These are phyloP conservation scores for Bassia scoparia DNA, from an alignment of 148 eudicot species.

Conservation along the genomic window DNA sequence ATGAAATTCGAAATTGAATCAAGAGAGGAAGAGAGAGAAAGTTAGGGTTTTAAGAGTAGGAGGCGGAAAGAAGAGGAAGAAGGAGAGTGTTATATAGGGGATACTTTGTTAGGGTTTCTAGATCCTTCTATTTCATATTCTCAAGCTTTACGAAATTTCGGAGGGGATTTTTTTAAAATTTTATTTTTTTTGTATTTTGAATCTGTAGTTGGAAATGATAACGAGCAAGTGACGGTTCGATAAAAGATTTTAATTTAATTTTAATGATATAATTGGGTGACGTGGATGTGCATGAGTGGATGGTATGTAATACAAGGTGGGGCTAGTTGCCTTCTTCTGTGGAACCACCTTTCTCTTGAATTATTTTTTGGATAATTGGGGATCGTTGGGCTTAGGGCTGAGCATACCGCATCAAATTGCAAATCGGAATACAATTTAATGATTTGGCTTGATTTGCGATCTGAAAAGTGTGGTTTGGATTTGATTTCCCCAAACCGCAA, in stretches of 20 bases:
- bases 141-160: not conserved
- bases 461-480: too few species aligned
- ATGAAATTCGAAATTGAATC: not conserved
- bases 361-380: too few species aligned
- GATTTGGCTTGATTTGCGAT: too few species aligned
- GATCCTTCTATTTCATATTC: slow-evolving; percentile 55
- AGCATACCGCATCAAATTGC: too few species aligned
- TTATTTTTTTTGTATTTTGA: not conserved
- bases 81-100: slow-evolving; percentile 25
- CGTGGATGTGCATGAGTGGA: slow-evolving; percentile 9
- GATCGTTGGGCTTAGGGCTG: too few species aligned
- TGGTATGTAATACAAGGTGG: not conserved
- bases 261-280: not conserved
- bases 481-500: too few species aligned
- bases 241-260: not conserved
- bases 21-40: not conserved
- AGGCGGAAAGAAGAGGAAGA: not conserved
- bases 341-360: too few species aligned
- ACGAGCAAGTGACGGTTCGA: not conserved
- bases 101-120: slow-evolving; percentile 43
- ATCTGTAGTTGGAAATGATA: not conserved
- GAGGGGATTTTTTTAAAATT: not conserved
- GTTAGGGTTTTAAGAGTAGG: slow-evolving; percentile 7
- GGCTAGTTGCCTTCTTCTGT: not conserved
- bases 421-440: too few species aligned